These are phyloP conservation scores for Annulohypoxylon truncatum DNA, from an alignment of 2,329 filamentous ascomycete genomes.

Conservation along the genomic window DNA sequence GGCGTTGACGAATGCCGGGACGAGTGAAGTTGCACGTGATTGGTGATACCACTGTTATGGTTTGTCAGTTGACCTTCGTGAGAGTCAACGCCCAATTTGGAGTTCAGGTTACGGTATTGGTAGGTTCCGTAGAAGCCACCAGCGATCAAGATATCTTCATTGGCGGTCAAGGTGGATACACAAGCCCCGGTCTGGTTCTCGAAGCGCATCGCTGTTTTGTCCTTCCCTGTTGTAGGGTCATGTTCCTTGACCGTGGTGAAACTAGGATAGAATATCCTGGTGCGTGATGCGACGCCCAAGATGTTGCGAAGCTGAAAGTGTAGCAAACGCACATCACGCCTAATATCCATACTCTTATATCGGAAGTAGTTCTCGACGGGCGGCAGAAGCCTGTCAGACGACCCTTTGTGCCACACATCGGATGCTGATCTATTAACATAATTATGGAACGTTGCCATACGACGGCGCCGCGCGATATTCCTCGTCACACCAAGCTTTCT, in stretches of 20 bases:
- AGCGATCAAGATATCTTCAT: conserved; percentile 66
- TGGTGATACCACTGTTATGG: conserved; percentile 68
- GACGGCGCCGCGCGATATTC: conserved; percentile 59
- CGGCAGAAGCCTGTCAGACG: conserved; percentile 52
- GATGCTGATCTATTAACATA: conserved; percentile 65
- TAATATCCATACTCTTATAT: conserved; percentile 68
- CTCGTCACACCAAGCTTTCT: conserved; percentile 62
- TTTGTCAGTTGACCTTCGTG: conserved; percentile 62
- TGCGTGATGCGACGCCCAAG: conserved; percentile 66
- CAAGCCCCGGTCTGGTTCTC: conserved; percentile 54
- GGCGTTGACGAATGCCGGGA: conserved; percentile 64
- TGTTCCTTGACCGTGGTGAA: conserved; percentile 62
- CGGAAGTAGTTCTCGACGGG: conserved; percentile 64
- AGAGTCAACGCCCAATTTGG: conserved; percentile 51
- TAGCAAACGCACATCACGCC: conserved; percentile 64
- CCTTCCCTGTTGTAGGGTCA: conserved; percentile 61
- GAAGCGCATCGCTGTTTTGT: conserved; percentile 60
- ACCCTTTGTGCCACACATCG: conserved; percentile 54
- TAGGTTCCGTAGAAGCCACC: conserved; percentile 70
- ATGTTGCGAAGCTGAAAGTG: conserved; percentile 76
- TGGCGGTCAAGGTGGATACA: conserved; percentile 64
- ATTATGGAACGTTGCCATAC: conserved; percentile 65
- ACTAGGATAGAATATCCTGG: conserved; percentile 68
- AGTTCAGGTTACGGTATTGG: conserved; percentile 60
- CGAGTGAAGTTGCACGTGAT: conserved; percentile 70